A percentile compares a stretch with the other conserved stretches of the same genome.
phyloP scores from a whole-genome alignment of 768 basidiomycete species.

The Boletus sp. region DNA sequence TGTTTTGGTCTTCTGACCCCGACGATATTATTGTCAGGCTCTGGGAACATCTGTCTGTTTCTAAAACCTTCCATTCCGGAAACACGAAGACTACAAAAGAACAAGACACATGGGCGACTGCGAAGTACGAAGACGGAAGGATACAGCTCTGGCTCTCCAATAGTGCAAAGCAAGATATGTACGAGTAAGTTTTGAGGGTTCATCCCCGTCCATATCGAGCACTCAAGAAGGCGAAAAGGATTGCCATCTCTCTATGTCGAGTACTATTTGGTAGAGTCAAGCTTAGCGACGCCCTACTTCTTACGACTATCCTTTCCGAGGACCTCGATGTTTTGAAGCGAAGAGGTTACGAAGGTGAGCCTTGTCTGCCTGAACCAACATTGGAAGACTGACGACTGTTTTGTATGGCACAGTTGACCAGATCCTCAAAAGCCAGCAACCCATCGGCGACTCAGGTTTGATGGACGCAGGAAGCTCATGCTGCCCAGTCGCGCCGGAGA shows the following conservation, averaged over 20 bases:
- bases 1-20: conserved; percentile 54
- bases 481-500: not conserved
- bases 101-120: conserved; percentile 68
- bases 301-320: conserved; percentile 89
- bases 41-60: conserved; percentile 58
- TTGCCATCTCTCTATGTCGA: conserved; percentile 77
- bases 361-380: not conserved
- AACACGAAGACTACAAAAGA: conserved; percentile 41
- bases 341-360: conserved; percentile 74
- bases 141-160: conserved; percentile 71
- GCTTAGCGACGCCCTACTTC: conserved; percentile 78
- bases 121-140: conserved; percentile 46
- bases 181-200: conserved; percentile 52
- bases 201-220: not conserved
- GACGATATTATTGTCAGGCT: conserved; percentile 62
- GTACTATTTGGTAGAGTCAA: conserved; percentile 70
- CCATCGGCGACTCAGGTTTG: conserved; percentile 42
- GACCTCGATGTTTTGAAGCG: conserved; percentile 76
- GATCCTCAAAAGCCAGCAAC: not conserved
- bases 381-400: conserved; percentile 3
- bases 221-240: conserved; percentile 42
- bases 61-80: conserved; percentile 52
- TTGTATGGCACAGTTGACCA: conserved; percentile 61
- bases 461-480: conserved; percentile 37
- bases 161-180: conserved; percentile 74